phyloP scores from a whole-genome alignment of 352 stramenopile species.

The Halophytophthora polymorphica region DNA sequence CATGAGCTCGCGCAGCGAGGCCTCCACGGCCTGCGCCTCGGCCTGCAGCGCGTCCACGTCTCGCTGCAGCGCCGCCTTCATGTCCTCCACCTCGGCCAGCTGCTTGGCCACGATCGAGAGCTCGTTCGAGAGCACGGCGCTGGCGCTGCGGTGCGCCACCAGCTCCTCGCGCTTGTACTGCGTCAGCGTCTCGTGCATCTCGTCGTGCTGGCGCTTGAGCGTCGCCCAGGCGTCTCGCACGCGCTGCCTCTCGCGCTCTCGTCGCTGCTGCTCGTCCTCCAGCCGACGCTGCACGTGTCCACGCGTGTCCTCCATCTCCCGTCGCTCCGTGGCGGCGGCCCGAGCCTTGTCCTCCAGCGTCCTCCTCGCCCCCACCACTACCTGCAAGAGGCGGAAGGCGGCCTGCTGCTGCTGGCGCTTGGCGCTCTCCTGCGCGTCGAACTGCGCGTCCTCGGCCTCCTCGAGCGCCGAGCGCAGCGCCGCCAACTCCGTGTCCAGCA shows the following conservation, averaged over 20 bases:
- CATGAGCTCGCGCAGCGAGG: constrained; percentile 61
- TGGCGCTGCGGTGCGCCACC: constrained; percentile 66
- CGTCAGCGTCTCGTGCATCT: constrained; percentile 72
- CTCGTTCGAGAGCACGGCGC: constrained; percentile 72
- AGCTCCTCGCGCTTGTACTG: constrained; percentile 83
- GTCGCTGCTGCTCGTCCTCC: constrained; percentile 26
- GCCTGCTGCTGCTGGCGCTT: constrained; percentile 57
- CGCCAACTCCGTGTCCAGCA: constrained; percentile 51
- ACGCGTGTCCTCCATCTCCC: constrained; percentile 13
- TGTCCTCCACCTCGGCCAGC: constrained; percentile 72
- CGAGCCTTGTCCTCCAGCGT: constrained; percentile 25
- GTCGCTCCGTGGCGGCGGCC: constrained; percentile 13
- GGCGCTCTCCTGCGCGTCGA: constrained; percentile 55
- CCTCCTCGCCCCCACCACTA: constrained; percentile 40
- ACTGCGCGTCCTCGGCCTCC: constrained; percentile 72
- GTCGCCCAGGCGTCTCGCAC: constrained; percentile 32
- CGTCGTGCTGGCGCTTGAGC: constrained; percentile 37
- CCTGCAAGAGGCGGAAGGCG: constrained; percentile 46
- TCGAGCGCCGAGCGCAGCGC: constrained; percentile 52
- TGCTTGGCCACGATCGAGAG: constrained; percentile 68
- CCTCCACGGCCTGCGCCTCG: constrained; percentile 56
- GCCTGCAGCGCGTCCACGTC: constrained; percentile 58
- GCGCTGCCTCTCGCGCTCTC: constrained; percentile 22
- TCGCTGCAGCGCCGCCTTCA: constrained; percentile 45
- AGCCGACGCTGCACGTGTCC: constrained; percentile 16